phyloP scores from a whole-genome alignment of 768 basidiomycete genomes.

The Psilocybe cyanescens region DNA sequence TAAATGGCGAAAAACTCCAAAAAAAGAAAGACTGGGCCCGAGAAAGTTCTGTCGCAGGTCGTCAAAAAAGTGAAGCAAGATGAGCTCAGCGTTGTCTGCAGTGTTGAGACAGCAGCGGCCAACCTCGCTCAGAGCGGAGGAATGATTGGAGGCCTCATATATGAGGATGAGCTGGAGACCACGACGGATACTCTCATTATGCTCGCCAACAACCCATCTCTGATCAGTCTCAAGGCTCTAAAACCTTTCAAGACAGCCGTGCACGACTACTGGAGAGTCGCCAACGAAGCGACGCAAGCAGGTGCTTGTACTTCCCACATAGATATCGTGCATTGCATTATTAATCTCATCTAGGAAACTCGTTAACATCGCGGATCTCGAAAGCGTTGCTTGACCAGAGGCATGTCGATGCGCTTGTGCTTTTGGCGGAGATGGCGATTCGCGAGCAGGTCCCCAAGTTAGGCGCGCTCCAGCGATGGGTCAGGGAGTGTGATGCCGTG shows the following conservation, averaged over 20 bases:
- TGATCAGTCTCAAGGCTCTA: constrained; percentile 34
- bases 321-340: background rate
- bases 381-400: constrained; percentile 47
- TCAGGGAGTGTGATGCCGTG: constrained; percentile 60
- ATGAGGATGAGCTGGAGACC: constrained; percentile 39
- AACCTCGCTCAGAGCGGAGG: background rate
- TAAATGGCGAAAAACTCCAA: constrained; percentile 29
- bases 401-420: constrained; percentile 50
- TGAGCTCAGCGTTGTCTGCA: background rate
- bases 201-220: constrained; percentile 32
- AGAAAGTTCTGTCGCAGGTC: constrained; percentile 7
- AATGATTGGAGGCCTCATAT: constrained; percentile 36
- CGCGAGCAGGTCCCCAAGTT: constrained; percentile 51
- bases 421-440: constrained; percentile 57
- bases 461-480: constrained; percentile 59
- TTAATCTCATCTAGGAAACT: constrained; percentile 27
- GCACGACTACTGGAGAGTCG: constrained; percentile 41
- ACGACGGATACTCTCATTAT: constrained; percentile 37
- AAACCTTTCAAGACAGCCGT: constrained; percentile 41
- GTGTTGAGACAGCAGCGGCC: background rate
- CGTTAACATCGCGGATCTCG: constrained; percentile 40
- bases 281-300: constrained; percentile 33
- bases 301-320: constrained; percentile 25
- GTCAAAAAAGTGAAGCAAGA: constrained; percentile 21
- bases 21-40: constrained; percentile 23